A percentile compares a stretch with the other conserved stretches of the same genome.
Evolutionary conservation across 2,329 filamentous ascomycete species (phyloP).

Genomic region (Truncatella angustata): DNA sequence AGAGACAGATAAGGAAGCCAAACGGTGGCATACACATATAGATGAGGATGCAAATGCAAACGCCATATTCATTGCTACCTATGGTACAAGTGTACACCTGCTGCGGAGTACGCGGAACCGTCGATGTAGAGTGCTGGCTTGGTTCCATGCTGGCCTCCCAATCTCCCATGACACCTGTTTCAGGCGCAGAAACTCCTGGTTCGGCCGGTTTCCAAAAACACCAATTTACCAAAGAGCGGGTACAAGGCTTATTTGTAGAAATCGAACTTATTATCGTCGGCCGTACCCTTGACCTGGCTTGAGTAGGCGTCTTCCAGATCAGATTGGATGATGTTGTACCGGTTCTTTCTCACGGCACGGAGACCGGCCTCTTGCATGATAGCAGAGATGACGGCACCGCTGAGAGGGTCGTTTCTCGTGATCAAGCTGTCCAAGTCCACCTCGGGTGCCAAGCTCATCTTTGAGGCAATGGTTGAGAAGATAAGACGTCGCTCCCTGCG

Average conservation of each 20-base stretch:
- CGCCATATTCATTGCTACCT: slow-evolving; percentile 10
- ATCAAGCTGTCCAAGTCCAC: slow-evolving; percentile 96
- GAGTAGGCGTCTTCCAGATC: slow-evolving; percentile 98
- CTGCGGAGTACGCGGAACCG: too few relatives aligned
- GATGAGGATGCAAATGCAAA: too few relatives aligned
- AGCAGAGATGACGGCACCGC: slow-evolving; percentile 92
- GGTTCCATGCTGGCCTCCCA: too few relatives aligned
- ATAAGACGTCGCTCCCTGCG: slow-evolving; percentile 93
- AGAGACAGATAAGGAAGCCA: neutral
- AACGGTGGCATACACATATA: neutral
- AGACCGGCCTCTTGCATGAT: slow-evolving; percentile 99
- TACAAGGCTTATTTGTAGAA: slow-evolving; percentile 89
- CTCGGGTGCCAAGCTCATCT: slow-evolving; percentile 96
- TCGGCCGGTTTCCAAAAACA: too few relatives aligned
- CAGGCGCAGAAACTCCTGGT: too few relatives aligned
- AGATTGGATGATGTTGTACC: slow-evolving; percentile 98
- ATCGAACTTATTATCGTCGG: slow-evolving; percentile 74
- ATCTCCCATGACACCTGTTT: too few relatives aligned
- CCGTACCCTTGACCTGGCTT: slow-evolving; percentile 84
- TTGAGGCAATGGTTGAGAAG: slow-evolving; percentile 93
- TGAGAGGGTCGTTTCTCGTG: slow-evolving; percentile 92
- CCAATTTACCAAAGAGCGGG: too few relatives aligned
- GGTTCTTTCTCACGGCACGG: slow-evolving; percentile 91
- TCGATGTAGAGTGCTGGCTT: too few relatives aligned
- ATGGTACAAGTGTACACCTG: slow-evolving; percentile 12